These are phyloP conservation scores for Cylindrotheca fusiformis DNA, from an alignment of 108 stramenopile genomes.

Conservation along the genomic window DNA sequence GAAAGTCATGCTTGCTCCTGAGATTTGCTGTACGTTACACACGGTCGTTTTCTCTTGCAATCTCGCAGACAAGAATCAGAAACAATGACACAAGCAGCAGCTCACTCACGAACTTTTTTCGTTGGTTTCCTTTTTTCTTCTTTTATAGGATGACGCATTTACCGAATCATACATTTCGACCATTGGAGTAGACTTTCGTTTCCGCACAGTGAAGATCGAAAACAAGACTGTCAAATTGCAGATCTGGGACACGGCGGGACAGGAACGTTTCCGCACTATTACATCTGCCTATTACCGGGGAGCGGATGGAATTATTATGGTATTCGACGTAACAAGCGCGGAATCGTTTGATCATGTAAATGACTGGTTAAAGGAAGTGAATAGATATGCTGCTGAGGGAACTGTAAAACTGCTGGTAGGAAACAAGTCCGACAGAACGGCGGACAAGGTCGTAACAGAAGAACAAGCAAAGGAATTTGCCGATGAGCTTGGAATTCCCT, in stretches of 20 bases:
- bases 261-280: conserved; percentile 98
- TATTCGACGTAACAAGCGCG: conserved; percentile 95
- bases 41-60: neutral
- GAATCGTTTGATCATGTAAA: conserved; percentile 98
- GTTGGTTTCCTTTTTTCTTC: neutral
- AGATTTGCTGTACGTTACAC: conserved; percentile 91
- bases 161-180: conserved; percentile 99
- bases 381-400: conserved; percentile 95
- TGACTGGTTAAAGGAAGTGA: conserved; percentile 98
- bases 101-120: neutral
- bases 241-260: conserved; percentile 99
- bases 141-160: conserved; percentile 91
- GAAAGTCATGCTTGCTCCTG: conserved; percentile 96
- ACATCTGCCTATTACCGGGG: conserved; percentile 95
- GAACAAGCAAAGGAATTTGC: conserved; percentile 95
- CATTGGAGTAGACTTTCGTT: conserved; percentile 99
- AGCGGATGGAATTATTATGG: conserved; percentile 98
- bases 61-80: neutral
- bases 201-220: conserved; percentile 96
- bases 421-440: conserved; percentile 91
- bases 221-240: conserved; percentile 96
- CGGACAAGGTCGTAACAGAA: conserved; percentile 86
- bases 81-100: neutral
- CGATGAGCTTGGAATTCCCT: conserved; percentile 95
- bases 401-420: conserved; percentile 96